Conservation (phyloP, 2,329 filamentous ascomycete species). For the Orbilia ellipsospora region DNA sequence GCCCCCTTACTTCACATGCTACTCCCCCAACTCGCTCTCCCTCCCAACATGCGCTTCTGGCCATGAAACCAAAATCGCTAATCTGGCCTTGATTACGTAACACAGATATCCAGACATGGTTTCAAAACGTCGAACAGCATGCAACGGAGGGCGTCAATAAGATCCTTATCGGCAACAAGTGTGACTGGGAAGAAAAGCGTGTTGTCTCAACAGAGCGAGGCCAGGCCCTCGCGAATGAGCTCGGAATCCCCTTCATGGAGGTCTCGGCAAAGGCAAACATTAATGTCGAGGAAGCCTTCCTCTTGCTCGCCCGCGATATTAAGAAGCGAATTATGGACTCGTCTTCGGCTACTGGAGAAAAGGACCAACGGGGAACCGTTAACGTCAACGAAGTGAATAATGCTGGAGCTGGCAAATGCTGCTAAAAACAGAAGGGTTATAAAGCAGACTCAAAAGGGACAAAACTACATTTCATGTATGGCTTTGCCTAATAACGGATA, state of each 20-base stretch:
- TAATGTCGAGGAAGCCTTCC: slow-evolving; percentile 99
- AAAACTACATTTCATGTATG: slow-evolving; percentile 32
- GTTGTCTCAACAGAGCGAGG: slow-evolving; percentile 92
- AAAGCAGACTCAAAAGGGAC: neutral
- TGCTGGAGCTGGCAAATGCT: slow-evolving; percentile 40
- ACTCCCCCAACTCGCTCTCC: slow-evolving; percentile 38
- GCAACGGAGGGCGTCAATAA: slow-evolving; percentile 99
- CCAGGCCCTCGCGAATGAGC: slow-evolving; percentile 91
- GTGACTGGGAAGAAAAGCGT: slow-evolving; percentile 99
- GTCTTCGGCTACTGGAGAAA: slow-evolving; percentile 29
- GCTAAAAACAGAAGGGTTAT: slow-evolving; percentile 14
- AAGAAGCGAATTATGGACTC: slow-evolving; percentile 98
- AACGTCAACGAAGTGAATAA: slow-evolving; percentile 48
- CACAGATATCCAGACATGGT: slow-evolving; percentile 97
- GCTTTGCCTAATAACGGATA: slow-evolving; percentile 38
- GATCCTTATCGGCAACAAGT: slow-evolving; percentile 99
- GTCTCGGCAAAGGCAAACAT: slow-evolving; percentile 99
- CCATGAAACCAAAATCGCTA: slow-evolving; percentile 20
- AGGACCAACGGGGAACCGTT: slow-evolving; percentile 41
- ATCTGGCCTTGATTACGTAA: slow-evolving; percentile 56
- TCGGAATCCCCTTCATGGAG: slow-evolving; percentile 97
- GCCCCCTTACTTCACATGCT: neutral
- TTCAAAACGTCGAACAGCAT: slow-evolving; percentile 98
- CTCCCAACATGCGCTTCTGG: slow-evolving; percentile 37
- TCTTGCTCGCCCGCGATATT: slow-evolving; percentile 92